These are phyloP conservation scores for Pichia nanzhaoensis DNA, from an alignment of 805 yeast species.

Conservation along the genomic window DNA sequence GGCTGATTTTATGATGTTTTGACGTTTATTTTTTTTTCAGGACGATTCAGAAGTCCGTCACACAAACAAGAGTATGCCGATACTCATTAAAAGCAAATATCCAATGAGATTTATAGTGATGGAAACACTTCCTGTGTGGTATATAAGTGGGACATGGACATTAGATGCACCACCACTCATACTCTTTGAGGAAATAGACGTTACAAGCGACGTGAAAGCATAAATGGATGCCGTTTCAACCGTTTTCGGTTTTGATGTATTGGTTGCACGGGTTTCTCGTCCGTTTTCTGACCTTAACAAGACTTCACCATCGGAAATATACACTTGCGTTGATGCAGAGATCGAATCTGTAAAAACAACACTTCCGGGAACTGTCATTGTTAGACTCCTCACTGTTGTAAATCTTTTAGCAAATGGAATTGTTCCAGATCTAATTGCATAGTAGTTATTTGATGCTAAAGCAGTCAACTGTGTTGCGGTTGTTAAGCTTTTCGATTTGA, in stretches of 20 bases:
- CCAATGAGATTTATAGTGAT: neutral
- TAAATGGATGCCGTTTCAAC: conserved; percentile 9
- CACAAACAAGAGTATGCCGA: too few species aligned
- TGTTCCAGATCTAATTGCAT: conserved; percentile 23
- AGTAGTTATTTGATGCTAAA: conserved; percentile 1
- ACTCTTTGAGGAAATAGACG: neutral
- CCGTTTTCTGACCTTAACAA: neutral
- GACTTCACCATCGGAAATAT: conserved; percentile 29
- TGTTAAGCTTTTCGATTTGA: too few species aligned
- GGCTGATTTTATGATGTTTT: too few species aligned
- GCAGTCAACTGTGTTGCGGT: neutral
- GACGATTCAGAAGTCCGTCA: too few species aligned
- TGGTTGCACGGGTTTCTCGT: neutral
- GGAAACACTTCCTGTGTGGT: neutral
- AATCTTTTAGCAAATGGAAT: conserved; percentile 29
- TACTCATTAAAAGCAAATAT: neutral
- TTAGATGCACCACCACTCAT: conserved; percentile 4
- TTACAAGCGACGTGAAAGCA: conserved; percentile 12
- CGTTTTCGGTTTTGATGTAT: neutral
- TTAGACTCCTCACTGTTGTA: conserved; percentile 20
- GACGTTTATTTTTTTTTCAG: too few species aligned
- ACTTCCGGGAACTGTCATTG: conserved; percentile 23
- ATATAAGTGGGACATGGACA: neutral
- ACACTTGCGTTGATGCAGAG: conserved; percentile 13
- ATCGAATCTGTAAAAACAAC: conserved; percentile 14